Conservation (phyloP, 768 basidiomycete genomes). For the Rhodotorula babjevae region DNA sequence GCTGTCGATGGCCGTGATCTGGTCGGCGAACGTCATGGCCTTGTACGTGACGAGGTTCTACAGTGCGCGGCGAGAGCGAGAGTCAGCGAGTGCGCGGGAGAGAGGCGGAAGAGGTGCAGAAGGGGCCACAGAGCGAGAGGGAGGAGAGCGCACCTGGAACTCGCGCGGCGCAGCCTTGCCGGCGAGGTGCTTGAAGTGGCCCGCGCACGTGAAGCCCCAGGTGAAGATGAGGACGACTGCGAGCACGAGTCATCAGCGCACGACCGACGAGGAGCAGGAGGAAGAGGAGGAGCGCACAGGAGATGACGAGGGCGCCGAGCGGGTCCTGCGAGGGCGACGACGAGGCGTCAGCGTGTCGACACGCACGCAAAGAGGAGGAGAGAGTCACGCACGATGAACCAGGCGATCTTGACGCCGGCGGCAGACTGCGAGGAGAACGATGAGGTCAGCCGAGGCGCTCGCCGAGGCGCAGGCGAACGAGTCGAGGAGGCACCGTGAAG, state of each 20-base stretch:
- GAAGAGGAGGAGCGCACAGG: constrained; percentile 10
- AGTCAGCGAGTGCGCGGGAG: background rate
- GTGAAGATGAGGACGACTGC: constrained; percentile 62
- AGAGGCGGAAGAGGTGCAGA: constrained; percentile 43
- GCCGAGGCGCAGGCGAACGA: too few relatives aligned
- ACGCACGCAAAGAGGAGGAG: constrained; percentile 54
- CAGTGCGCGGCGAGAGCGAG: background rate
- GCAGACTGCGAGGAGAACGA: constrained; percentile 21
- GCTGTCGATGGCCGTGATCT: constrained; percentile 82
- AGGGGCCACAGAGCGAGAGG: background rate
- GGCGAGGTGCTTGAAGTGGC: constrained; percentile 77
- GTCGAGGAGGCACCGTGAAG: too few relatives aligned
- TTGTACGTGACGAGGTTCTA: constrained; percentile 85
- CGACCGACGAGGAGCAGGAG: too few relatives aligned
- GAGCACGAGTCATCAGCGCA: too few relatives aligned
- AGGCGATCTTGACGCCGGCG: constrained; percentile 49
- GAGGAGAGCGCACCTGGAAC: constrained; percentile 50
- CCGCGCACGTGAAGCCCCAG: constrained; percentile 67
- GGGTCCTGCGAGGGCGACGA: constrained; percentile 41
- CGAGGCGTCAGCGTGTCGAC: background rate
- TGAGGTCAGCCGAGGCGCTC: too few relatives aligned
- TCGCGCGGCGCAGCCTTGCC: constrained; percentile 89
- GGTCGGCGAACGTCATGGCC: constrained; percentile 76
- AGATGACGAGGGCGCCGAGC: constrained; percentile 47
- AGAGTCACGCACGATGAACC: constrained; percentile 50